Conservation (phyloP, 2,329 filamentous ascomycete genomes). For the Fusarium sambucinum region DNA sequence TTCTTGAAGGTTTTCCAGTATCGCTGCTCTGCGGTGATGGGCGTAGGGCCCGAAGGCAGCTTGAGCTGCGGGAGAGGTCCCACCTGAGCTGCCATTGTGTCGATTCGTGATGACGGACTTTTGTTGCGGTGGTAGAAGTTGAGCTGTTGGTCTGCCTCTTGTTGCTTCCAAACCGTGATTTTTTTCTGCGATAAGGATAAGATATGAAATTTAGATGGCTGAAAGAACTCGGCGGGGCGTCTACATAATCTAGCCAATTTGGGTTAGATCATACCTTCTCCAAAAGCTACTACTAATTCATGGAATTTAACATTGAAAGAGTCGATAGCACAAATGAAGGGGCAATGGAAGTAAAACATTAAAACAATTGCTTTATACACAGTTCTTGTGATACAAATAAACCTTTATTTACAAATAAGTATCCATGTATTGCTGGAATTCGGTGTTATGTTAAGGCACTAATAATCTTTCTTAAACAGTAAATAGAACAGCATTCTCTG, state of each 20-base stretch:
- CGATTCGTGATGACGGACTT: conserved; percentile 37
- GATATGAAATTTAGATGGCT: conserved; percentile 41
- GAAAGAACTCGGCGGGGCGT: conserved; percentile 26
- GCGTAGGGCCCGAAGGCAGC: conserved; percentile 83
- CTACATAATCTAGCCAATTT: background rate
- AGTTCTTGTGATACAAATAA: background rate
- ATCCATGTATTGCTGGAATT: background rate
- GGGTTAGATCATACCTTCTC: background rate
- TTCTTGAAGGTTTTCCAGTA: conserved; percentile 98
- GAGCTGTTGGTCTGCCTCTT: conserved; percentile 8
- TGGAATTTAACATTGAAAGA: background rate
- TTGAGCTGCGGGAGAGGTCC: conserved; percentile 83
- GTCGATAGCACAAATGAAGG: background rate
- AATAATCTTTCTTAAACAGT: background rate
- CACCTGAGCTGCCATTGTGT: conserved; percentile 85
- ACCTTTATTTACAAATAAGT: too few species aligned
- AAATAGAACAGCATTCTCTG: too few species aligned
- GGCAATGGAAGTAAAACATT: background rate
- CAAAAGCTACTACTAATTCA: background rate
- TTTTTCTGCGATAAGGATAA: conserved; percentile 48
- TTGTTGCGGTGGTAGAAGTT: conserved; percentile 29
- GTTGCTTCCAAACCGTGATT: conserved; percentile 28
- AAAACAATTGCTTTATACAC: background rate
- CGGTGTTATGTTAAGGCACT: background rate
- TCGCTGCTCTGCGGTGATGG: conserved; percentile 88